Percentiles rank a stretch among this genome's conserved stretches.
These are phyloP conservation scores for Chondrostereum purpureum DNA, from an alignment of 1,284 basidiomycete species.

Conservation along the genomic window DNA sequence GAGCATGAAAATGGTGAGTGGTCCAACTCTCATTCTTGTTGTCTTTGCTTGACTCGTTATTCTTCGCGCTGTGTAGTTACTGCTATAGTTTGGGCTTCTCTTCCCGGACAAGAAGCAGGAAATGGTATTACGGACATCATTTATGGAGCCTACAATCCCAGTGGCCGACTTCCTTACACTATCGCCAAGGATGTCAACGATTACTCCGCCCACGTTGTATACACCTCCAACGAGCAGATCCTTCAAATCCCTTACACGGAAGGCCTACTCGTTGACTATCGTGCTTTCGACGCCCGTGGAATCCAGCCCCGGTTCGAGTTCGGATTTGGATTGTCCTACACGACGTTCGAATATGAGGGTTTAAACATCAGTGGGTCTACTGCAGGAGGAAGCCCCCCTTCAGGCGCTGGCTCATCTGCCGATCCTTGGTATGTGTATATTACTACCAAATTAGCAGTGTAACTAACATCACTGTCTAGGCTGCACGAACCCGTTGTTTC, in stretches of 20 bases:
- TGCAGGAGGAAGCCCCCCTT: constrained; percentile 30
- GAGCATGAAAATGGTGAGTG: constrained; percentile 53
- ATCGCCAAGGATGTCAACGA: constrained; percentile 53
- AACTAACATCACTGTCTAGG: constrained; percentile 21
- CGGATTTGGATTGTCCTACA: constrained; percentile 68
- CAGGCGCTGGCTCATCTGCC: constrained; percentile 38
- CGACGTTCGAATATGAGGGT: constrained; percentile 49
- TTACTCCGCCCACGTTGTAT: constrained; percentile 44
- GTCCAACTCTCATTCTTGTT: no score
- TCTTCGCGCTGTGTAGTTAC: no score
- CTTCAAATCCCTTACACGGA: constrained; percentile 40
- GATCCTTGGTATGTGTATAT: constrained; percentile 33
- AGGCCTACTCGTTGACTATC: constrained; percentile 59
- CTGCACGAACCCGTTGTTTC: constrained; percentile 39
- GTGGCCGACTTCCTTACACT: constrained; percentile 53
- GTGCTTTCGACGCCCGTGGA: constrained; percentile 51
- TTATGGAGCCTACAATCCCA: constrained; percentile 60
- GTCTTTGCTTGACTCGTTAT: no score
- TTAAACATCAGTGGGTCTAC: constrained; percentile 36
- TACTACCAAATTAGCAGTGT: not conserved
- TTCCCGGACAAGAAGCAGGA: constrained; percentile 71
- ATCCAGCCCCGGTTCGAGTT: constrained; percentile 61
- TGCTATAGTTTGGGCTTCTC: constrained; percentile 45
- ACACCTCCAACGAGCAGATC: constrained; percentile 23
- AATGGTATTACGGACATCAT: constrained; percentile 58